Percentiles rank a stretch among this genome's conserved stretches.
These are phyloP conservation scores for Mycena metata DNA, from an alignment of 768 basidiomycete species.

Conservation along the genomic window DNA sequence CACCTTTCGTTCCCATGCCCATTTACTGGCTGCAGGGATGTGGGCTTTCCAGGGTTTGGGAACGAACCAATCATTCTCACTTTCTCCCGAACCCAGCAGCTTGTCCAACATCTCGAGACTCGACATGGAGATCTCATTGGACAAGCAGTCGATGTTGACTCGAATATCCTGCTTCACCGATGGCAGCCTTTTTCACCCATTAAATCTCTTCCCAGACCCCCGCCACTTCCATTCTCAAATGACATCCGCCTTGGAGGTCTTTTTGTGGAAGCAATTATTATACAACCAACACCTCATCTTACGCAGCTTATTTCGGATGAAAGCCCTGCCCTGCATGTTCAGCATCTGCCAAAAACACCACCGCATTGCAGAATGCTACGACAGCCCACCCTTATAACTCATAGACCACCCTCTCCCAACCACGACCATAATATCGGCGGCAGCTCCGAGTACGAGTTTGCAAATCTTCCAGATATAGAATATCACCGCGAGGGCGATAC, in stretches of 20 bases:
- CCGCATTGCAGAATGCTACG: neutral
- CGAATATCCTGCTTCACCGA: constrained; percentile 1
- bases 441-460: constrained; percentile 5
- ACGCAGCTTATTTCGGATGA: neutral
- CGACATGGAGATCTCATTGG: constrained; percentile 19
- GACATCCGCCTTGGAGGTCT: neutral
- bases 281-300: constrained; percentile 5
- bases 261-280: neutral
- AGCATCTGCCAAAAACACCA: neutral
- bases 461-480: constrained; percentile 7
- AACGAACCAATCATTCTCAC: neutral
- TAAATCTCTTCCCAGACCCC: neutral
- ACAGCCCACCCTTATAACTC: neutral
- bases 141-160: neutral
- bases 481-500: neutral
- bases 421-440: neutral
- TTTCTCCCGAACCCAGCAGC: constrained; percentile 11
- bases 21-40: constrained; percentile 3
- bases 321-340: neutral
- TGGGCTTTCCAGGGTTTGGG: neutral
- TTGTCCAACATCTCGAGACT: constrained; percentile 14
- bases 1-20: constrained; percentile 24
- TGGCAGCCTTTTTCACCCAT: constrained; percentile 1
- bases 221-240: constrained; percentile 7
- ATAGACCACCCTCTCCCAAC: neutral